Percentiles rank a stretch among this genome's conserved stretches.
phyloP scores from a whole-genome alignment of 2,329 filamentous ascomycete species.

The Neofusicoccum sp. region DNA sequence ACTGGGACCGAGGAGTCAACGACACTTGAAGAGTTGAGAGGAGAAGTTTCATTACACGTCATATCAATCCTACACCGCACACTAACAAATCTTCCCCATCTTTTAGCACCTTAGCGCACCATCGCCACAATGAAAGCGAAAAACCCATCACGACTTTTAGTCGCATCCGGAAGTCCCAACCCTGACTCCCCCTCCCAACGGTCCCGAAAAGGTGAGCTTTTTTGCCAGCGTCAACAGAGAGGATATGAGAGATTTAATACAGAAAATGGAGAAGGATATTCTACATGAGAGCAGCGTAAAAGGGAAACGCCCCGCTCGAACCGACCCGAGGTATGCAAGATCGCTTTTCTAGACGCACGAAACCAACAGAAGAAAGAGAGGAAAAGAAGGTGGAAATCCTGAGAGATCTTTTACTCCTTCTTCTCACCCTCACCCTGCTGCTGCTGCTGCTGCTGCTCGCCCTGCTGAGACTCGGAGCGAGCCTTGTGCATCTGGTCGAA shows the following conservation, averaged over 20 bases:
- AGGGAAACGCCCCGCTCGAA: constrained; percentile 4
- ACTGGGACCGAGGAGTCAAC: background rate
- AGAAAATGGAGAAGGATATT: constrained; percentile 16
- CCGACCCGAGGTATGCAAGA: constrained; percentile 17
- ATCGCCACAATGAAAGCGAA: constrained; percentile 8
- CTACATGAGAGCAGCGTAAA: constrained; percentile 15
- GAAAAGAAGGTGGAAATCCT: background rate
- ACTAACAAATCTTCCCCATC: background rate
- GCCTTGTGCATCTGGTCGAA: constrained; percentile 99
- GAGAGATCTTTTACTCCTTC: constrained; percentile 13
- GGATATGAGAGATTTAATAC: constrained; percentile 14
- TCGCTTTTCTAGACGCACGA: constrained; percentile 16
- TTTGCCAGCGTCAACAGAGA: constrained; percentile 11
- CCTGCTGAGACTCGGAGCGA: constrained; percentile 59
- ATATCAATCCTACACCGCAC: constrained; percentile 4
- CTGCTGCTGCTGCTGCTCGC: constrained; percentile 32
- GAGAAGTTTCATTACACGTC: constrained; percentile 18
- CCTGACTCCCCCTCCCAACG: constrained; percentile 13
- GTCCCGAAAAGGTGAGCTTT: constrained; percentile 11
- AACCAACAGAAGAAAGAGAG: background rate
- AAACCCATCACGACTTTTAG: constrained; percentile 14
- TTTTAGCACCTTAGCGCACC: background rate
- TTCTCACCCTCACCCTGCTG: constrained; percentile 19
- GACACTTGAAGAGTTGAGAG: constrained; percentile 5
- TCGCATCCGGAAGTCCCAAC: constrained; percentile 4